Conservation (phyloP, 2,329 filamentous ascomycete species). For the Penicillium sp. region DNA sequence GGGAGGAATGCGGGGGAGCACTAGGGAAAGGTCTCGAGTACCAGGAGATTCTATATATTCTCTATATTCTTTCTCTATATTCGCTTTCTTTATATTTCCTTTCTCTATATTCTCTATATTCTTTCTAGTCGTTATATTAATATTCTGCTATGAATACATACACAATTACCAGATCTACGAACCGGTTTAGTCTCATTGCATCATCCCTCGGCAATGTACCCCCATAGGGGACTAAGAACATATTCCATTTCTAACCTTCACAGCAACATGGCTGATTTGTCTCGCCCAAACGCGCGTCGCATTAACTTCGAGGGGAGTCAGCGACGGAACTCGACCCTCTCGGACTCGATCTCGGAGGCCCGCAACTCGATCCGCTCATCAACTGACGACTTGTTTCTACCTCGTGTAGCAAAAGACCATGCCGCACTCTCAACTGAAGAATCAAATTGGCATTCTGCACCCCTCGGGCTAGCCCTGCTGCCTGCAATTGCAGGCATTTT, state of each 20-base stretch:
- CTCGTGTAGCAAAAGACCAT: conserved; percentile 46
- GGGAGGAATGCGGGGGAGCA: too few relatives aligned
- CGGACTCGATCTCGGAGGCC: conserved; percentile 69
- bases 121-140: too few relatives aligned
- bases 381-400: conserved; percentile 66
- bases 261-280: conserved; percentile 14
- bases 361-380: conserved; percentile 63
- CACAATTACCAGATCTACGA: neutral
- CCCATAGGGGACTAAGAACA: neutral
- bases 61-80: too few relatives aligned
- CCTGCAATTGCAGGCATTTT: conserved; percentile 82
- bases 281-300: neutral
- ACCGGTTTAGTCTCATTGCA: neutral
- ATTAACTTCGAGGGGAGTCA: conserved; percentile 43
- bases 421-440: conserved; percentile 45
- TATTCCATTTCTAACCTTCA: neutral
- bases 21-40: too few relatives aligned
- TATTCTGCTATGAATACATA: too few relatives aligned
- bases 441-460: conserved; percentile 74
- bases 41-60: neutral
- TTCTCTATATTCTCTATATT: neutral
- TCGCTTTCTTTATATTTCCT: neutral
- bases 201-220: conserved; percentile 3
- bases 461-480: conserved; percentile 77
- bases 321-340: conserved; percentile 74